Evolutionary conservation across 768 basidiomycete species (phyloP), one percentile per base, ranked within the genome.

Genomic region (Lactifluus rugatus): DNA sequence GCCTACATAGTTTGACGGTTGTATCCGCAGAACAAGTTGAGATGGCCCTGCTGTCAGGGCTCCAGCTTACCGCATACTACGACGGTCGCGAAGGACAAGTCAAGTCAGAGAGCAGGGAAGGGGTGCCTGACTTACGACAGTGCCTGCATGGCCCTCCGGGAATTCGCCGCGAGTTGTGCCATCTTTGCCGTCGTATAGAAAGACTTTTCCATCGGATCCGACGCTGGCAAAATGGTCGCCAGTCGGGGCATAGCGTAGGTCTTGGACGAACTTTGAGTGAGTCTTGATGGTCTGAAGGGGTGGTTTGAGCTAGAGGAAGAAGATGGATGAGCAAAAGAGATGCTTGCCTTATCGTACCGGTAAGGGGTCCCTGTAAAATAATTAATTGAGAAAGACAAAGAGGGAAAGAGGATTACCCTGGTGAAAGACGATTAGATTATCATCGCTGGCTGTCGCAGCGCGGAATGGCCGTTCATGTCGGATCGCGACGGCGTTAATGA

Each of bases 251-350:
- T 84, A 97, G 54, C 82, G 81, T 36, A 97, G 81, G 59, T 95
- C 92, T 71, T 95, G 91, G 16, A 97, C 89, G 66, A 94, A 96
- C 69, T 87, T 90, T 14, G 84, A 87, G 69, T 98, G 95, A 2
- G 85, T 87, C 70, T 82, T 85, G 73, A 96, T 87, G 11, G 84
- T 81, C 87, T 91, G 48, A 48, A 13, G 32, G 4, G 8, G 42
- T 54, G 7, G 44, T 10, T 31, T 28, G 23, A 45, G 42, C 41
- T 13, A 46, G 17, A 11, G 3, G 10, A 6, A 19, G n/a, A 25
- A 23, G 25, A 25, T 31, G 9, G 31, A 32, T 50, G 47, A 36
- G 23, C 37, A 16, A 11, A 34, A 42, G 41, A 13, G 8, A 34
- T 19, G 51, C 53, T 61, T 48, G 81, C 90, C 80, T 86, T 93